These are phyloP conservation scores for Elaeis guineensis DNA, from an alignment of 176 grass and related monocot species.

Conservation along the genomic window DNA sequence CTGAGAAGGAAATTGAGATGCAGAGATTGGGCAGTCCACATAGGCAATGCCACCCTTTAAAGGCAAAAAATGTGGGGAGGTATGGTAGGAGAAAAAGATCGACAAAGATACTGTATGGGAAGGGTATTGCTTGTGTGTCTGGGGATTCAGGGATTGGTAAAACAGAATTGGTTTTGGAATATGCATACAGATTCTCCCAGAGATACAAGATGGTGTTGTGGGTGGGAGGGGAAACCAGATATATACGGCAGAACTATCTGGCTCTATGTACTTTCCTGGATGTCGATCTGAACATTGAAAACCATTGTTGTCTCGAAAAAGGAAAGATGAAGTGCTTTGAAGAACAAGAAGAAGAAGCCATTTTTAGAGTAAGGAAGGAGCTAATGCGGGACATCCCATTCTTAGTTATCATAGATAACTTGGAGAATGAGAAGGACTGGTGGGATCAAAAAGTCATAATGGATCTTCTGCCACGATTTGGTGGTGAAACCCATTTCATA, in stretches of 20 bases:
- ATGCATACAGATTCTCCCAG: slow-evolving; percentile 80
- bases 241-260: slow-evolving; percentile 82
- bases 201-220: slow-evolving; percentile 95
- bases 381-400: slow-evolving; percentile 76
- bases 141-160: slow-evolving; percentile 96
- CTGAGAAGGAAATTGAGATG: slow-evolving; percentile 94
- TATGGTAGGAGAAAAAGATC: slow-evolving; percentile 46
- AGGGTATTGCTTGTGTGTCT: slow-evolving; percentile 92
- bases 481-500: slow-evolving; percentile 86
- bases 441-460: slow-evolving; percentile 75
- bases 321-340: slow-evolving; percentile 81
- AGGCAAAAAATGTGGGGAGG: slow-evolving; percentile 41
- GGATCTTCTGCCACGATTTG: slow-evolving; percentile 77
- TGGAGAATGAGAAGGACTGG: slow-evolving; percentile 96
- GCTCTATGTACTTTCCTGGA: slow-evolving; percentile 61
- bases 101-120: slow-evolving; percentile 83
- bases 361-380: slow-evolving; percentile 70
- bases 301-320: slow-evolving; percentile 56
- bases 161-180: slow-evolving; percentile 91
- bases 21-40: slow-evolving; percentile 41
- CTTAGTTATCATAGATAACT: slow-evolving; percentile 90
- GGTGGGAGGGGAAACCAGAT: slow-evolving; percentile 82
- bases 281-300: slow-evolving; percentile 55
- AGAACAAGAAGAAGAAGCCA: slow-evolving; percentile 92
- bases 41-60: slow-evolving; percentile 20